Base-by-base conservation (phyloP, 1,284 basidiomycete genomes). In the Wallemia mellicola region DNA sequence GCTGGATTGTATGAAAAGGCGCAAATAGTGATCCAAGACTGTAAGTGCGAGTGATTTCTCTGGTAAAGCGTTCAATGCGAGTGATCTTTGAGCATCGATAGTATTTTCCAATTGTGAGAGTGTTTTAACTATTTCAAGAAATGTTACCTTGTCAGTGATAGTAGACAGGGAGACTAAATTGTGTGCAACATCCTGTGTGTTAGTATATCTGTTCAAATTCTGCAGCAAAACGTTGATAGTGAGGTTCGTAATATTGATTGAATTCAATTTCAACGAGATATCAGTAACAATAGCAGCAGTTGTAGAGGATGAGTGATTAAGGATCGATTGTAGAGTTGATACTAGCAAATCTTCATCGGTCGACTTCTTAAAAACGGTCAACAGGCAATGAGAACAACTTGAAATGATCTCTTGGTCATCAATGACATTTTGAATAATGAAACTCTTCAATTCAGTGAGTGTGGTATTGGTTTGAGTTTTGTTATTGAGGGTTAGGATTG, bases 141-240 rank as follows among this genome's bases (percentile, higher is more conserved):
- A 89, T 9, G 85, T 78, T 61, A 74, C 76, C 61, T 81, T 77
- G 1, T 85, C 82, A 1, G 84, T 82, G 55, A 77, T 76, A 27
- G 92, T 73, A 0, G 87, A 88, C 24, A 96, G 75, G 60, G 91
- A 86, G 2, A 94, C 87, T 9, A 96, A 74, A 66, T 88, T 89
- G 68, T 83, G 83, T 2, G 89, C 81, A 63, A 95, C 91, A 1
- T 86, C 83, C 27, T 86, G 88, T 2, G 87, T 82, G 0, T 79
- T 79, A 0, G 84, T 79, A 65, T 92, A 86, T 2, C 85, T 83
- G 14, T 80, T 80, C 26, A 94, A 73, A 25, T 88, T 77, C 72
- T 95, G 92, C 25, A 95, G 72, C 2, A 96, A 73, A 84, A 96
- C 91, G 1, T 89, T 91, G 11, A 87, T 79, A 2, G 84, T 87